These are phyloP conservation scores for Aureobasidium zeae DNA, from an alignment of 2,329 filamentous ascomycete genomes.

Conservation along the genomic window DNA sequence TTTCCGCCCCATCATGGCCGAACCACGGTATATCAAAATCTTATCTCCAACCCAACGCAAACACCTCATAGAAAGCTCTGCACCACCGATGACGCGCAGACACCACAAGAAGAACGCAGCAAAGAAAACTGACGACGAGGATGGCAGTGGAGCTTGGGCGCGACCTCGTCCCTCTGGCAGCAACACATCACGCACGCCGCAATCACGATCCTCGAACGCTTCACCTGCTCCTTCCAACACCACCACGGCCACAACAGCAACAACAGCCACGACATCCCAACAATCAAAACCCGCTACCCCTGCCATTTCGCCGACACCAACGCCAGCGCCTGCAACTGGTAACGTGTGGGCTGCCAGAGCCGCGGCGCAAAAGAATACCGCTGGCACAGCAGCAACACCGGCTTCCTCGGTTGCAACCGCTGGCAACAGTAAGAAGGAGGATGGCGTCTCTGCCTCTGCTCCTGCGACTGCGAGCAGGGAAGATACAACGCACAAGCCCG, in stretches of 20 bases:
- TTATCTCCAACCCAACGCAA: not conserved
- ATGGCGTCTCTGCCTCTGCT: not conserved
- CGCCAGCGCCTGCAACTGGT: not conserved
- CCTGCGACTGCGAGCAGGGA: conserved; percentile 9
- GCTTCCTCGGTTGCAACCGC: not conserved
- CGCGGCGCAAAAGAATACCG: not conserved
- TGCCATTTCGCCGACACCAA: not conserved
- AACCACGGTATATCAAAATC: not conserved
- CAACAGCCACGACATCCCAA: too few species aligned
- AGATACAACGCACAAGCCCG: conserved; percentile 22
- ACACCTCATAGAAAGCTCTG: not conserved
- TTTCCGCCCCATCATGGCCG: conserved; percentile 3
- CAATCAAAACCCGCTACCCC: not conserved
- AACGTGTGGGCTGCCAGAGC: conserved; percentile 15
- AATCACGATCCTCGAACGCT: conserved; percentile 9
- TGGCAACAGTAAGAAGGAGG: not conserved
- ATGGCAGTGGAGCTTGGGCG: conserved; percentile 6
- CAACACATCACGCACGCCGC: conserved; percentile 3
- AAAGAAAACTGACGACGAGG: not conserved
- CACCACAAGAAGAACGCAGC: too few species aligned
- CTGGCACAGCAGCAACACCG: not conserved
- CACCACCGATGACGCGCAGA: too few species aligned
- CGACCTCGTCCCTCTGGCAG: conserved; percentile 1
- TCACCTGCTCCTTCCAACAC: conserved; percentile 1
- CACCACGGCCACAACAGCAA: too few species aligned